Base-by-base conservation (phyloP, 1,284 basidiomycete genomes). In the Trichosporon inkin region DNA sequence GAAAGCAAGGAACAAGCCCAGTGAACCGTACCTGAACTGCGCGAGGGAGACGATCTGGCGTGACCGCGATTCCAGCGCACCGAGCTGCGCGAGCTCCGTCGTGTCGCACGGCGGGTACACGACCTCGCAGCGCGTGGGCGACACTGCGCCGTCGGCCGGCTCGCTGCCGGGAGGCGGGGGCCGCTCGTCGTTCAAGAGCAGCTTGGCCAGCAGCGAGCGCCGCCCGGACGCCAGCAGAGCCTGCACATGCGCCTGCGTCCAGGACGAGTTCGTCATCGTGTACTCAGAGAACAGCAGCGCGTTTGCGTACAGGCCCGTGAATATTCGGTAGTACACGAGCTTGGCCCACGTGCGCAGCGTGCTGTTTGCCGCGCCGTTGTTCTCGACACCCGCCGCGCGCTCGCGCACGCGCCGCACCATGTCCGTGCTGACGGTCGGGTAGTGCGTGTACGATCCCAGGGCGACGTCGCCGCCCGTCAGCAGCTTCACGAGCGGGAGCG, bases 51-150 rank as follows among this genome's bases (percentile, higher is more conserved):
- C 78, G 32, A 96, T 83, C 19, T 90, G 81, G n/a, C 81, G 82
- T 60, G 86, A 81, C 47, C 90, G 81, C 3, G 77, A 74, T 24
- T 83, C 82, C 16, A 96, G 79, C 0, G 84, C 57, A 4, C 69
- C 78, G 59, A 92, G 86, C 20, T 76, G 73, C 0, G 81, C 78
- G 77, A 98, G 85, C 63, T 85, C 85, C 3, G 81, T 80, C 0
- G 91, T 95, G 71, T 97, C 91, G 72, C 95, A 98, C 0, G 95
- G 91, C 0, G 95, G 95, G 71, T 92, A 97, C 1, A 96, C 89
- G 47, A 88, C 72, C 84, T 62, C 69, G 52, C 71, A 78, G 17
- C 52, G 34, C 3, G 49, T 34, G 24, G 44, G 6, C 22, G 24
- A 28, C 6, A 10, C 28, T 8, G 4, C 28, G 5, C 4, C 47